Conservation (phyloP, 139 green algal species). For the Chlorella sp. region DNA sequence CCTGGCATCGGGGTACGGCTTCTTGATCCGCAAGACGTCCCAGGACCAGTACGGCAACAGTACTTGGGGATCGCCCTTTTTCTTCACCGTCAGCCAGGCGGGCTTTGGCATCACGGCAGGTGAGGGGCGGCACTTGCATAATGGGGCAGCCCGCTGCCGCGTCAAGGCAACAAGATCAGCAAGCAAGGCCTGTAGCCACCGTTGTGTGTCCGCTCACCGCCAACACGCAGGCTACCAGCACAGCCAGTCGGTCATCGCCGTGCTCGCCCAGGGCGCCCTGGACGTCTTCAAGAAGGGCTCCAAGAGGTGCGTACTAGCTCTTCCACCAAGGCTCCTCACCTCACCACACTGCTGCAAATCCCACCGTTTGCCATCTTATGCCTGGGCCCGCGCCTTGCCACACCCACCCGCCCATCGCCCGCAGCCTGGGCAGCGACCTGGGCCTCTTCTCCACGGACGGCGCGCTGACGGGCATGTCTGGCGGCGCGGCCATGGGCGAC, state of each 20-base stretch:
- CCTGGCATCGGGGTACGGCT: not conserved
- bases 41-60: not conserved
- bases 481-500: not conserved
- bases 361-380: no score
- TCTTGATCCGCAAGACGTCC: not conserved
- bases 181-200: no score
- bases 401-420: not conserved
- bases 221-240: not conserved
- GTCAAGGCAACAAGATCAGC: no score
- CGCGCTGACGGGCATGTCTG: constrained; percentile 1
- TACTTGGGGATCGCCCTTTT: not conserved
- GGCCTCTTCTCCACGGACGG: constrained; percentile 2
- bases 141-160: not conserved
- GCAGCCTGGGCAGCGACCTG: constrained; percentile 7
- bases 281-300: not conserved
- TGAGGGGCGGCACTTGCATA: not conserved
- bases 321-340: no score
- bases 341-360: no score
- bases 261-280: not conserved
- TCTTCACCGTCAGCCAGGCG: not conserved
- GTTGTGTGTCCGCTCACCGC: not conserved
- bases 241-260: not conserved
- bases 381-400: no score
- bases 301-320: no score
- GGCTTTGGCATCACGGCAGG: not conserved